Evolutionary conservation across 768 basidiomycete species (phyloP).

Genomic region (Pulveroboletus ravenelii): DNA sequence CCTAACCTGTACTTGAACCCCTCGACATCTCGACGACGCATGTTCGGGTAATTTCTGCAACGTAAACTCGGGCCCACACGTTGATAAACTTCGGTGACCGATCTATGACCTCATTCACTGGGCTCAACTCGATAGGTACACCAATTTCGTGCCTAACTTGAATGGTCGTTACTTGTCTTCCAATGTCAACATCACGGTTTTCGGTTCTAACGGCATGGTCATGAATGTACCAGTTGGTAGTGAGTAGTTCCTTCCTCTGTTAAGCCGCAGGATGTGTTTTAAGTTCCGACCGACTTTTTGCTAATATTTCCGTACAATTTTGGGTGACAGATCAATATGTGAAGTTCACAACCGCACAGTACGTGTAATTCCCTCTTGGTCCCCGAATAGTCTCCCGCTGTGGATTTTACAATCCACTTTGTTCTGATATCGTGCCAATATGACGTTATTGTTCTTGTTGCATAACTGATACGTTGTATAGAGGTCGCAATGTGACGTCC

Average conservation of each 20-base stretch:
- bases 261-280: no score
- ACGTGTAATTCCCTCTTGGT: conserved; percentile 16
- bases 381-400: not conserved
- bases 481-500: conserved; percentile 70
- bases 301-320: conserved; percentile 33
- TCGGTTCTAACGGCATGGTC: conserved; percentile 34
- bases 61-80: not conserved
- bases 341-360: conserved; percentile 76
- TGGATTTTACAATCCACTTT: not conserved
- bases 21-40: not conserved
- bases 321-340: conserved; percentile 45
- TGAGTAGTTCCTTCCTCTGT: conserved; percentile 14
- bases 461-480: not conserved
- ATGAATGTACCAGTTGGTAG: conserved; percentile 44
- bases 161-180: conserved; percentile 75
- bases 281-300: conserved; percentile 4
- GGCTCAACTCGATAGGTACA: conserved; percentile 37
- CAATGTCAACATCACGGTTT: conserved; percentile 79
- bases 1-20: not conserved
- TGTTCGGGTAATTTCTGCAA: not conserved
- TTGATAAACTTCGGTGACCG: not conserved
- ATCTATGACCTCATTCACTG: not conserved
- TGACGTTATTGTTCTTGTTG: not conserved
- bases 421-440: not conserved
- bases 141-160: conserved; percentile 62